Conservation (phyloP, 495 filamentous ascomycete species). For the Niebla homalea region DNA sequence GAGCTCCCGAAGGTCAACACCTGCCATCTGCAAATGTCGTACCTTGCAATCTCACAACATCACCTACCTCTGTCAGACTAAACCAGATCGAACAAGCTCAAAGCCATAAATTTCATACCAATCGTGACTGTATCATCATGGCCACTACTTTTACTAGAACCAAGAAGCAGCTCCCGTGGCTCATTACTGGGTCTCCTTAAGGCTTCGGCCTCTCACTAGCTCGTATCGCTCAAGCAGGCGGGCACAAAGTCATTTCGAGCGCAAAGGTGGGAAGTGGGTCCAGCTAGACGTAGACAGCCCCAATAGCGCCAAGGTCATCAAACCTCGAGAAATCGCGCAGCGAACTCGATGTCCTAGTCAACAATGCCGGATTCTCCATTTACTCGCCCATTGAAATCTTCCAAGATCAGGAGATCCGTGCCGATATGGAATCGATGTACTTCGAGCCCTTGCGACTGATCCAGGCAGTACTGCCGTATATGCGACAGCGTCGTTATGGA, state of each 20-base stretch:
- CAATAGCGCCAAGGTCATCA: constrained; percentile 14
- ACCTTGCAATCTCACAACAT: no score
- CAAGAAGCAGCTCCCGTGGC: constrained; percentile 20
- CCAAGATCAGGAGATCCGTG: constrained; percentile 25
- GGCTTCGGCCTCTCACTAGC: constrained; percentile 40
- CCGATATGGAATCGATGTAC: constrained; percentile 34
- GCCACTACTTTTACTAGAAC: not conserved
- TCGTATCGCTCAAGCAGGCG: constrained; percentile 27
- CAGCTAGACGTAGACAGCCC: constrained; percentile 28
- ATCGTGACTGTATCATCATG: no score
- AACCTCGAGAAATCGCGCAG: constrained; percentile 12
- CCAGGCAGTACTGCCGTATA: constrained; percentile 31
- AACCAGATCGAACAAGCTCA: no score
- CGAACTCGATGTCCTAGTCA: constrained; percentile 44
- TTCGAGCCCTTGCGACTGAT: constrained; percentile 37
- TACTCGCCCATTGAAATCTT: constrained; percentile 24
- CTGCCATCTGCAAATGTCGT: no score
- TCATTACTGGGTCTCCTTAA: constrained; percentile 40
- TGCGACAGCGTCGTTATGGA: constrained; percentile 31
- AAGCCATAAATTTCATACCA: no score
- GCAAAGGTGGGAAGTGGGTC: constrained; percentile 30
- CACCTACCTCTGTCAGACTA: no score
- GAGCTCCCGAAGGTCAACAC: no score
- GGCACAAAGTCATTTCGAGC: constrained; percentile 37
- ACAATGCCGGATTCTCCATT: constrained; percentile 42